Evolutionary conservation across 2,329 filamentous ascomycete species (phyloP).

Genomic region (Venturia carpophila): DNA sequence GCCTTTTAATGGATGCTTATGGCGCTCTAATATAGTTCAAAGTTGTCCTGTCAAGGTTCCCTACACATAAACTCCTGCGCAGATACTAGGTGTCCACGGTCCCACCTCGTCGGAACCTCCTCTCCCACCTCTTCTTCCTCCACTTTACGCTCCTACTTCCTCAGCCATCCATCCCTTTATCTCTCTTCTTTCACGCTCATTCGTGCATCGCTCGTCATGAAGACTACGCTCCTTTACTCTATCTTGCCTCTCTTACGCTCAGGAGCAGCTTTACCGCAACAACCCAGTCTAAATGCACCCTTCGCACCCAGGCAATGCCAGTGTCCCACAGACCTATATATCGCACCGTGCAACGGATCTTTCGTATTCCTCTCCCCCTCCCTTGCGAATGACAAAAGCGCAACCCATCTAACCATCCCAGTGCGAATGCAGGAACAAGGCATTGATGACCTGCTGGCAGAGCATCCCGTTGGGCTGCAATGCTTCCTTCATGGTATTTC

Average conservation of each 20-base stretch:
- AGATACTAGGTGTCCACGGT: not conserved
- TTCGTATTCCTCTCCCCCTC: not conserved
- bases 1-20: too few relatives aligned
- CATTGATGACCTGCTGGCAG: constrained; percentile 1
- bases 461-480: not conserved
- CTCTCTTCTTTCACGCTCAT: not conserved
- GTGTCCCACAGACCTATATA: not conserved
- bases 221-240: not conserved
- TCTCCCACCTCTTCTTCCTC: not conserved
- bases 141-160: not conserved
- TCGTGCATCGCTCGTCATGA: not conserved
- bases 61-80: not conserved
- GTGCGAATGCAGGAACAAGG: not conserved
- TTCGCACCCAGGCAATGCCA: not conserved
- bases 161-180: not conserved
- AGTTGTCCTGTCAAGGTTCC: not conserved
- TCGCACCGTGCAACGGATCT: not conserved
- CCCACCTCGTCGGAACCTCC: not conserved
- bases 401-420: not conserved
- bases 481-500: not conserved
- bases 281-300: not conserved
- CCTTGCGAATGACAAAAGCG: not conserved
- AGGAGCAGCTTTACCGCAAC: not conserved
- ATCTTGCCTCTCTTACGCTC: not conserved
- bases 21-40: too few relatives aligned